Conservation (phyloP, 2,329 filamentous ascomycete species). For the Colletotrichum liaoningense region DNA sequence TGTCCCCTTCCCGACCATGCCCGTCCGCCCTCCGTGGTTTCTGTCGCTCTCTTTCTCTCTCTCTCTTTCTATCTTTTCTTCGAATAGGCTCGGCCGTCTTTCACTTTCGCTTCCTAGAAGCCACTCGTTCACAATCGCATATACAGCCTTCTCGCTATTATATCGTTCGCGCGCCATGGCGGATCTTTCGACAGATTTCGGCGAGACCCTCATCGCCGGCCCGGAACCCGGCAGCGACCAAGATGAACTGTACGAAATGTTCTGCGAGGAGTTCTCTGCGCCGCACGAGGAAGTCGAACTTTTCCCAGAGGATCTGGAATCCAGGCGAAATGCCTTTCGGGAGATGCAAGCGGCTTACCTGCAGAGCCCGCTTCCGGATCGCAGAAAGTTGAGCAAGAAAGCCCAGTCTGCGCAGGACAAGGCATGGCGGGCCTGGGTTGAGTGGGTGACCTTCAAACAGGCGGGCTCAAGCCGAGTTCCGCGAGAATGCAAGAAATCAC, state of each 20-base stretch:
- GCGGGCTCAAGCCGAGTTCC: background rate
- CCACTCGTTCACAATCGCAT: background rate
- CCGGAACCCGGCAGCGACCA: background rate
- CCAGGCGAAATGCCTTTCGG: background rate
- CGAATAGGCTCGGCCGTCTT: background rate
- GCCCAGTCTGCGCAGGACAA: background rate
- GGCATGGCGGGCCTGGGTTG: background rate
- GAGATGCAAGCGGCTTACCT: background rate
- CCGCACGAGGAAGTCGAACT: background rate
- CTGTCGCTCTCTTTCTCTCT: too few species aligned
- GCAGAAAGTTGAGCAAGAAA: background rate
- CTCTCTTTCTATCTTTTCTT: background rate
- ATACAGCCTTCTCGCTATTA: background rate
- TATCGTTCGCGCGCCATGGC: background rate
- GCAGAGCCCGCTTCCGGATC: background rate
- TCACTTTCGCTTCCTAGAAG: background rate
- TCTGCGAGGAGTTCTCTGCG: background rate
- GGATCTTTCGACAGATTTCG: background rate
- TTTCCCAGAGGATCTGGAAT: background rate
- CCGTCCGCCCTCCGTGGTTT: too few species aligned
- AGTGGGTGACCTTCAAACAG: background rate
- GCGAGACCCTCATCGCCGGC: background rate
- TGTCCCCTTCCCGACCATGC: too few species aligned
- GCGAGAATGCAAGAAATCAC: background rate
- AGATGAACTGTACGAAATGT: background rate